A percentile compares a stretch with the other conserved stretches of the same genome.
These are phyloP conservation scores for Aegilops umbellulata DNA, from an alignment of 176 grass and related monocot species.

Conservation along the genomic window DNA sequence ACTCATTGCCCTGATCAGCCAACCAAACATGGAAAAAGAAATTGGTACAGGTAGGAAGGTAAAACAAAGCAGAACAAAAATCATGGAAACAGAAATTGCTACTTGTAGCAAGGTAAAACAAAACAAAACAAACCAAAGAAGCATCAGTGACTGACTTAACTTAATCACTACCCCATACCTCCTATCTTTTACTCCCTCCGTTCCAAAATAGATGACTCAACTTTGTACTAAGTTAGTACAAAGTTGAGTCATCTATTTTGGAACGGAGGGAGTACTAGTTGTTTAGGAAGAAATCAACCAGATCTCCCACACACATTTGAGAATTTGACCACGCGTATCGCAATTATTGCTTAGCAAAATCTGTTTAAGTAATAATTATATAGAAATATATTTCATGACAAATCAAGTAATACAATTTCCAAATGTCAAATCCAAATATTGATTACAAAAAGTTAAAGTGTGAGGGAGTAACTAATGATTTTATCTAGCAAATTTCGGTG, in stretches of 20 bases:
- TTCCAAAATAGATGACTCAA: too few species aligned
- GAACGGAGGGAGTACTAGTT: too few species aligned
- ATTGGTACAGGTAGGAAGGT: not conserved
- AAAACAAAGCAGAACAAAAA: too few species aligned
- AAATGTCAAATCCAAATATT: not conserved
- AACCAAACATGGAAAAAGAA: not conserved
- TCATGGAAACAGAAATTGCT: too few species aligned
- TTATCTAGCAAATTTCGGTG: too few species aligned
- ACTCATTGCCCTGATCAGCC: not conserved
- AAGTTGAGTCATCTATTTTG: too few species aligned
- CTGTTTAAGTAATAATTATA: not conserved
- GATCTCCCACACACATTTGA: too few species aligned
- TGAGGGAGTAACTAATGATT: too few species aligned
- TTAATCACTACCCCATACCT: not conserved
- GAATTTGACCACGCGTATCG: not conserved
- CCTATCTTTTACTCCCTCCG: not conserved
- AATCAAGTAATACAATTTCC: not conserved
- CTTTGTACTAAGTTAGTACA: too few species aligned
- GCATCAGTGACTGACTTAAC: not conserved
- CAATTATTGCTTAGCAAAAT: not conserved
- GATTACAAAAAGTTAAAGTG: too few species aligned
- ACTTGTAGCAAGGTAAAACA: too few species aligned
- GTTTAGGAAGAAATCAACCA: too few species aligned
- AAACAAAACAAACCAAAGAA: not conserved
- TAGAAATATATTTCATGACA: not conserved